Evolutionary conservation across 148 eudicot species (phyloP).

Genomic region (Talinum fruticosum): DNA sequence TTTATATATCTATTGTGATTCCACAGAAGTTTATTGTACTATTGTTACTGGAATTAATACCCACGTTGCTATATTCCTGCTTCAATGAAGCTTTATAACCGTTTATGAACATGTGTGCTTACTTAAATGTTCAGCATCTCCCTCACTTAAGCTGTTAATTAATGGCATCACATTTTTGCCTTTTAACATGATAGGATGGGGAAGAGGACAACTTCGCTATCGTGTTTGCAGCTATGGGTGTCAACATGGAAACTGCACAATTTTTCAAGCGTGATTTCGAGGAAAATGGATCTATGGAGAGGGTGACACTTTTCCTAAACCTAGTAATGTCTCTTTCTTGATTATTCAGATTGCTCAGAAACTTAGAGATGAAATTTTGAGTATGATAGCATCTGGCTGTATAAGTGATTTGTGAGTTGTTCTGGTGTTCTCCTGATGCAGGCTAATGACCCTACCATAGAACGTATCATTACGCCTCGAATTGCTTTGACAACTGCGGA

Average conservation of each 20-base stretch:
- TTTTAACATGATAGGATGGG: slow-evolving; percentile 38
- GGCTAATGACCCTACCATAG: slow-evolving; percentile 99
- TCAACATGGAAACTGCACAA: slow-evolving; percentile 98
- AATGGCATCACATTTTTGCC: too few species aligned
- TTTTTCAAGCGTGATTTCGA: slow-evolving; percentile 99
- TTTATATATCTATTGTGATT: background rate
- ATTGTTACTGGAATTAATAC: background rate
- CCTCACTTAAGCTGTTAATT: background rate
- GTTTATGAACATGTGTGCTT: background rate
- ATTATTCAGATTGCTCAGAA: background rate
- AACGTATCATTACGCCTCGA: slow-evolving; percentile 97
- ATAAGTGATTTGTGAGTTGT: background rate
- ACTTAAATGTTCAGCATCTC: background rate
- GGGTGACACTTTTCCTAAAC: slow-evolving; percentile 95
- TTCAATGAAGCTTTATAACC: background rate
- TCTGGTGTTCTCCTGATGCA: slow-evolving; percentile 21
- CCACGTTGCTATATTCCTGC: background rate
- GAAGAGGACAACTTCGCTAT: slow-evolving; percentile 90
- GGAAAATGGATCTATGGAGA: slow-evolving; percentile 99
- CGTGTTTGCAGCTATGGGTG: slow-evolving; percentile 87
- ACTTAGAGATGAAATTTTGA: slow-evolving; percentile 26
- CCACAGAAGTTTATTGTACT: background rate
- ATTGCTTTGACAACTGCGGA: slow-evolving; percentile 98
- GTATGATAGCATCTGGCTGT: slow-evolving; percentile 37
- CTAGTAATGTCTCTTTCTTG: slow-evolving; percentile 59